A percentile compares a stretch with the other conserved stretches of the same genome.
Conservation (phyloP, 441 rosid genomes). For the Gossypium gossypioides region DNA sequence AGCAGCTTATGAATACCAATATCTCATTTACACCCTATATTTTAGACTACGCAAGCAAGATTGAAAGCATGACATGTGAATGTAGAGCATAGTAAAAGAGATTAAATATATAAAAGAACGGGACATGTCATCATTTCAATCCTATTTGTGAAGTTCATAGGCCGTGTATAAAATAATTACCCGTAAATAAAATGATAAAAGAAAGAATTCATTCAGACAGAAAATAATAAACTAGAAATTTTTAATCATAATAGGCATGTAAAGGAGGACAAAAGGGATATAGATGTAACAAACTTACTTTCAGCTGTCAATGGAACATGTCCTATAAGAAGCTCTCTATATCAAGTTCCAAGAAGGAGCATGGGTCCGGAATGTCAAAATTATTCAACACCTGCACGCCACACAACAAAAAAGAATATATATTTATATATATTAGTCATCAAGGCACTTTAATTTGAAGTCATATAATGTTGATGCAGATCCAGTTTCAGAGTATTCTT, state of each 20-base stretch:
- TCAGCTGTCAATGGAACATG: not conserved
- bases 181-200: not conserved
- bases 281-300: not conserved
- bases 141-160: too few relatives aligned
- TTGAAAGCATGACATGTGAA: too few relatives aligned
- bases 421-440: not conserved
- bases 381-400: conserved; percentile 60
- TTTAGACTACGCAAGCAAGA: too few relatives aligned
- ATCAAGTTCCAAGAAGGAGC: conserved; percentile 71
- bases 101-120: too few relatives aligned
- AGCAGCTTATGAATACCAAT: too few relatives aligned
- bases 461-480: not conserved
- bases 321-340: conserved; percentile 43
- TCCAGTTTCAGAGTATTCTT: not conserved
- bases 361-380: conserved; percentile 75
- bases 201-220: not conserved
- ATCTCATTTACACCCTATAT: too few relatives aligned
- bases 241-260: not conserved
- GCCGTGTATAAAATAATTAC: not conserved
- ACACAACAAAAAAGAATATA: not conserved
- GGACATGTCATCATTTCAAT: too few relatives aligned
- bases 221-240: not conserved
- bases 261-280: not conserved
- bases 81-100: too few relatives aligned
- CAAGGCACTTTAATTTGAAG: not conserved